These are phyloP conservation scores for Coemansia guatemalensis DNA, from an alignment of 192 early-diverging fungal species.

Conservation along the genomic window DNA sequence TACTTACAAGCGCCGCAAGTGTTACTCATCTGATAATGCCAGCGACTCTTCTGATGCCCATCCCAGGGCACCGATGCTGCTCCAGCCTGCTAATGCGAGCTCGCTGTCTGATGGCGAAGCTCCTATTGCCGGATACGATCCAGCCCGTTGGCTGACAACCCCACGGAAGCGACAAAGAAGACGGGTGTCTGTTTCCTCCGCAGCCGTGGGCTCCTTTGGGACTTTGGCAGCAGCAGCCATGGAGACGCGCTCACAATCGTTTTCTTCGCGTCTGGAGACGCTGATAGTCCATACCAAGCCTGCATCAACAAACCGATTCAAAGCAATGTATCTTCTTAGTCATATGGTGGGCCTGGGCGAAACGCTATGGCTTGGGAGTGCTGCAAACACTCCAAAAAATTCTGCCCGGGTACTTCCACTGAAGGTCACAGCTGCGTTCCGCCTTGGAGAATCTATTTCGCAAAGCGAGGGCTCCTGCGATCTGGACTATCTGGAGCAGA, in stretches of 20 bases:
- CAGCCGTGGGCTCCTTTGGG: background rate
- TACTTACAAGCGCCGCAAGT: slow-evolving; percentile 39
- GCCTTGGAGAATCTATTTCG: slow-evolving; percentile 38
- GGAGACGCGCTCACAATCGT: slow-evolving; percentile 29
- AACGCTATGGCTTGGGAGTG: slow-evolving; percentile 41
- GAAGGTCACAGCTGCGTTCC: slow-evolving; percentile 26
- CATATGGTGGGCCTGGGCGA: slow-evolving; percentile 45
- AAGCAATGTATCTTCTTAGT: slow-evolving; percentile 32
- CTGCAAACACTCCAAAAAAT: background rate
- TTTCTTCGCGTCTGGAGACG: slow-evolving; percentile 35
- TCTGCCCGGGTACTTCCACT: slow-evolving; percentile 30
- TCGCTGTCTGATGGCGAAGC: slow-evolving; percentile 37
- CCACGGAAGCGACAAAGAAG: slow-evolving; percentile 42
- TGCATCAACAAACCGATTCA: slow-evolving; percentile 19
- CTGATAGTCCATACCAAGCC: slow-evolving; percentile 18
- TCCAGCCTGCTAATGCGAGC: slow-evolving; percentile 27
- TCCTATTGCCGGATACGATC: slow-evolving; percentile 23
- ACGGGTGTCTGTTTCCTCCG: background rate
- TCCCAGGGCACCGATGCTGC: background rate
- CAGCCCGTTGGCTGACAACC: slow-evolving; percentile 49
- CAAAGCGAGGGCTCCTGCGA: slow-evolving; percentile 24
- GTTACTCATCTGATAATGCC: slow-evolving; percentile 10
- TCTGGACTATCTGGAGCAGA: slow-evolving; percentile 44
- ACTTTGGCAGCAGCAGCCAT: slow-evolving; percentile 1
- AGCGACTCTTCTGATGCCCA: slow-evolving; percentile 11